Evolutionary conservation across 345 rosid genomes (phyloP), one percentile per base, ranked within the genome.

Genomic region (Luvunga scandens): DNA sequence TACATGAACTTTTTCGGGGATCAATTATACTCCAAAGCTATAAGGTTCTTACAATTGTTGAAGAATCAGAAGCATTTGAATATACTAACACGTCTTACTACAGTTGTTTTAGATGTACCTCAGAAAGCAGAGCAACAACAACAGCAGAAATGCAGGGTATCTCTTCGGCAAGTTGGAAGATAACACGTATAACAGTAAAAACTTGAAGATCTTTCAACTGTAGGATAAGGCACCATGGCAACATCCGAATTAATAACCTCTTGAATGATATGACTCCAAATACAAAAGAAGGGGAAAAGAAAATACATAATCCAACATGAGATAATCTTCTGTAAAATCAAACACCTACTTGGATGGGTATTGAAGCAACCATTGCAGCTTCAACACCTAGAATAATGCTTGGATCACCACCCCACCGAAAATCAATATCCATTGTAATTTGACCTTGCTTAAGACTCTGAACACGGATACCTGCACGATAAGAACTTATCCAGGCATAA

Each of bases 371-470:
- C 76, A 91, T 86, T 61, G 98, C 97, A 79, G 98, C 92, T 85
- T 92, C 92, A 69, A 91, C 98, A 69, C 92, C 97, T 87, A 97
- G 85, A 84, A 97, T 82, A 75, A 97, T 97, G 85, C 91, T 93
- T 67, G 99, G 99, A 87, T 97, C 97, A 84, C 98, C 99, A 82
- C 99, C 91, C 99, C 98, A 97, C 61, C 98, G 92, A 57, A 97
- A 89, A 89, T 97, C 99, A 61, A 94, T 91, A 69, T 94, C 99
- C 99, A 94, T 93, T 34, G 85, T 97, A 75, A 97, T 79, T 87
- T 97, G 98, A 87, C 99, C 99, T 84, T 91, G 85, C 86, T 97
- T 91, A 76, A 92, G 93, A 89, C 94, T 97, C 87, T 94, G 99
- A 80, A 97, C 97, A 56, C 98, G 98, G 66, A 97, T 91, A 81